A percentile compares a stretch with the other conserved stretches of the same genome.
These are phyloP conservation scores for Stagonosporopsis rhizophila DNA, from an alignment of 2,329 filamentous ascomycete genomes.

Conservation along the genomic window DNA sequence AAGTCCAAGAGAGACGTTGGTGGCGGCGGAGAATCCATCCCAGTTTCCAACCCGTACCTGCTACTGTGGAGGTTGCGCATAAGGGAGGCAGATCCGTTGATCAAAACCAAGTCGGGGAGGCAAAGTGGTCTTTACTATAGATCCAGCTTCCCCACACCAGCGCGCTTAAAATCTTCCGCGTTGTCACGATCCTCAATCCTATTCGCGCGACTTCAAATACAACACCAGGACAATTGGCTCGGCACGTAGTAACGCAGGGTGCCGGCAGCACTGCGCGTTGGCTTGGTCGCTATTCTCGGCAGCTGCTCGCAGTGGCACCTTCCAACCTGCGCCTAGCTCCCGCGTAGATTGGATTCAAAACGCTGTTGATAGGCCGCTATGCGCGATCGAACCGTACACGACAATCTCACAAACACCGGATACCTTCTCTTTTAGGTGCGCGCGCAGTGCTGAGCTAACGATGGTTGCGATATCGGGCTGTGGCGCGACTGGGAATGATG, in stretches of 20 bases:
- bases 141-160: slow-evolving; percentile 5
- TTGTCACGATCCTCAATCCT: slow-evolving; percentile 2
- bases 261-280: slow-evolving; percentile 13
- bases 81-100: slow-evolving; percentile 10
- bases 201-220: slow-evolving; percentile 15
- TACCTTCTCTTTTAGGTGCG: slow-evolving; percentile 19
- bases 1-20: slow-evolving; percentile 60
- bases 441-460: slow-evolving; percentile 5
- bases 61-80: slow-evolving; percentile 5
- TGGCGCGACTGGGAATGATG: background rate
- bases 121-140: slow-evolving; percentile 5
- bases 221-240: slow-evolving; percentile 15
- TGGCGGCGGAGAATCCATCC: slow-evolving; percentile 21
- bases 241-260: slow-evolving; percentile 17
- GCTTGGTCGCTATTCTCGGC: slow-evolving; percentile 26
- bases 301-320: slow-evolving; percentile 37
- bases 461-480: slow-evolving; percentile 30
- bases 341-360: slow-evolving; percentile 17
- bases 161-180: slow-evolving; percentile 11
- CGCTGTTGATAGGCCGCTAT: slow-evolving; percentile 24
- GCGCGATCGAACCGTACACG: slow-evolving; percentile 25
- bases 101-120: slow-evolving; percentile 1
- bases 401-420: slow-evolving; percentile 20
- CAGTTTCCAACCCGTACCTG: slow-evolving; percentile 4
- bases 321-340: slow-evolving; percentile 37